Base-by-base conservation (phyloP, 2,329 filamentous ascomycete genomes). In the Apiospora saccharicola region DNA sequence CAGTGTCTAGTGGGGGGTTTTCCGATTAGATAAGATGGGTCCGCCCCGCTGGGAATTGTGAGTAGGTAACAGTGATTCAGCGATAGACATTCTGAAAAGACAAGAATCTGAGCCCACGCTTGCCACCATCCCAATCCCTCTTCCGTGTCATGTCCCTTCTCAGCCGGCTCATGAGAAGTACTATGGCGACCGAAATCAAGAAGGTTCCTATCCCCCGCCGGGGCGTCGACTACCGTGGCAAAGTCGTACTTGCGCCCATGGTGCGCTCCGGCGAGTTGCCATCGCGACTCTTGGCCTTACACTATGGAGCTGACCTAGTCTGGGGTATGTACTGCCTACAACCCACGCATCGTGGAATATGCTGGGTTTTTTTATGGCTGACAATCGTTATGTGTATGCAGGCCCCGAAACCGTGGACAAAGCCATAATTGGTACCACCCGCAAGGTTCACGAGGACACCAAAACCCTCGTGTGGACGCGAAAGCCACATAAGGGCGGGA, bases 261-360 rank as follows among this genome's bases (percentile, higher is more conserved):
- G 96, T 98, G 72, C 93, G 96, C 77, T 97, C 94, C n/a, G 96
- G 96, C 80, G 96, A 99, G 86, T 86, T 98, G 73, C 96, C 96
- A 3, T 96, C 94, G 51, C 92, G 96, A 72, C 88, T 99, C 37
- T 85, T 97, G 61, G 94, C 96, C 44, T 90, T 99, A 74, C 93
- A 97, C 80, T 98, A 99, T 82, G 96, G 96, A 76, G 96, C 96
- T 70, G 96, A 99, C 83, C 87, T 99, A 22, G 96, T 99, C 76
- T 99, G 96, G 96, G 96, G 92, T 93, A 82, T 76, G 87, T 84
- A 57, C 49, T 61, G 22, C 30, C 68, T 30, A 68, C 16, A 46
- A 12, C 30, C 5, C 16, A 13, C 51, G 51, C 30, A 30, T 70
- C 26, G 14, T 24, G 24, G 30, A 13, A n/a, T n/a, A 19, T 41